Conservation (phyloP, 2,329 filamentous ascomycete genomes). For the Calonectria montana region DNA sequence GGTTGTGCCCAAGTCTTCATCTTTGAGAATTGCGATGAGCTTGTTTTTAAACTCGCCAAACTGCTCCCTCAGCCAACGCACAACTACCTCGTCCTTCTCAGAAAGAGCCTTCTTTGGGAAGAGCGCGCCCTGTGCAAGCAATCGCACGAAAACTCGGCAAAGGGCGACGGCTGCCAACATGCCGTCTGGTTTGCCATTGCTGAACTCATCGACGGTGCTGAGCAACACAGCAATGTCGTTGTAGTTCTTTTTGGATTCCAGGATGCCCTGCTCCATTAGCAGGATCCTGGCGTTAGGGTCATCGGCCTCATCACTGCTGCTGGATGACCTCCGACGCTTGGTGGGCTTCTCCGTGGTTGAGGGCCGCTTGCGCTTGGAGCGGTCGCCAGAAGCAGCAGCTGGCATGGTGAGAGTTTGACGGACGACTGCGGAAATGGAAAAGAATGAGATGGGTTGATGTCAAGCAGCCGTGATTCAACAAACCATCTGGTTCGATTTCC, state of each 20-base stretch:
- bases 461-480: background rate
- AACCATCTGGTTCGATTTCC: background rate
- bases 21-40: conserved; percentile 71
- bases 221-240: conserved; percentile 87
- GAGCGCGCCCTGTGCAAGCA: conserved; percentile 80
- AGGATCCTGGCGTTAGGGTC: conserved; percentile 75
- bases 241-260: conserved; percentile 89
- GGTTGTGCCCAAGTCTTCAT: conserved; percentile 74
- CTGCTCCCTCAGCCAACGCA: conserved; percentile 81
- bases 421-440: background rate
- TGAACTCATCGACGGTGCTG: conserved; percentile 59
- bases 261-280: conserved; percentile 81
- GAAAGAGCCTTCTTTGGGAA: conserved; percentile 72
- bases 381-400: conserved; percentile 38
- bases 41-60: conserved; percentile 76
- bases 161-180: conserved; percentile 82
- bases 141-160: conserved; percentile 85
- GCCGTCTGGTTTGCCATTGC: conserved; percentile 63
- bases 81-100: conserved; percentile 80
- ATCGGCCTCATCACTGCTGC: conserved; percentile 60
- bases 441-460: background rate
- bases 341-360: conserved; percentile 56
- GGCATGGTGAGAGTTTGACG: conserved; percentile 40
- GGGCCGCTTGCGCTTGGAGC: conserved; percentile 65
- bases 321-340: conserved; percentile 64